phyloP scores from a whole-genome alignment of 129 eudicot species.

The Centrapalus pauciflorus region DNA sequence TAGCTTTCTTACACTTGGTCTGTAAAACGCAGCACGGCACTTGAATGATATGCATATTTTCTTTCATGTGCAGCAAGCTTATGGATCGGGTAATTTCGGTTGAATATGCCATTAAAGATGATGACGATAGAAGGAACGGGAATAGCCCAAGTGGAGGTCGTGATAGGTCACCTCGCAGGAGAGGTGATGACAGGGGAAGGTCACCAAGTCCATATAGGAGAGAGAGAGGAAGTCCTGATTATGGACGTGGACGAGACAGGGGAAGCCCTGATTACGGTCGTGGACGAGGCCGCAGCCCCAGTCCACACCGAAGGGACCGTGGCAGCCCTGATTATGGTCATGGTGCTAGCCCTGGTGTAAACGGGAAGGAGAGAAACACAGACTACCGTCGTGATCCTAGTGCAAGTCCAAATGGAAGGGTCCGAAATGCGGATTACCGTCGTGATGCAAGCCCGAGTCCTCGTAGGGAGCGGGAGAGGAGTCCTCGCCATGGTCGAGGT shows the following conservation, averaged over 20 bases:
- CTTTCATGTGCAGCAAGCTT: slow-evolving; percentile 51
- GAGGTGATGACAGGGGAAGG: slow-evolving; percentile 57
- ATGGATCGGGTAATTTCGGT: slow-evolving; percentile 81
- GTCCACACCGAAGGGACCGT: slow-evolving; percentile 55
- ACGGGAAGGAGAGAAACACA: slow-evolving; percentile 36
- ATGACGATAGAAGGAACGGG: slow-evolving; percentile 62
- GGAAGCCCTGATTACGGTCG: slow-evolving; percentile 86
- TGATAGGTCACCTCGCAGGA: slow-evolving; percentile 65
- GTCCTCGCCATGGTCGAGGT: slow-evolving; percentile 35
- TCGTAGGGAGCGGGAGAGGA: slow-evolving; percentile 44
- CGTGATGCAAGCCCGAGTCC: slow-evolving; percentile 59
- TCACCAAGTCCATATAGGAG: slow-evolving; percentile 69
- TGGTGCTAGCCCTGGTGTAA: slow-evolving; percentile 41
- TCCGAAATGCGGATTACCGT: slow-evolving; percentile 28
- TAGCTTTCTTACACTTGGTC: background rate
- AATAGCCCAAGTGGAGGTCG: slow-evolving; percentile 52
- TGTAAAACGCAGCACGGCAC: background rate
- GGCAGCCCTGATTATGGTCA: slow-evolving; percentile 69
- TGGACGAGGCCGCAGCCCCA: slow-evolving; percentile 63
- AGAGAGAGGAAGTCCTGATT: slow-evolving; percentile 93
- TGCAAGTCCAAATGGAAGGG: slow-evolving; percentile 39
- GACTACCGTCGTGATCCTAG: slow-evolving; percentile 30
- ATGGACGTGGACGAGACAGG: slow-evolving; percentile 66
- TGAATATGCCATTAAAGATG: slow-evolving; percentile 79
- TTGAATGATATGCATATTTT: background rate